Evolutionary conservation across 2,329 filamentous ascomycete genomes (phyloP), one percentile per base, ranked within the genome.

Genomic region (Alternaria ethzedia): DNA sequence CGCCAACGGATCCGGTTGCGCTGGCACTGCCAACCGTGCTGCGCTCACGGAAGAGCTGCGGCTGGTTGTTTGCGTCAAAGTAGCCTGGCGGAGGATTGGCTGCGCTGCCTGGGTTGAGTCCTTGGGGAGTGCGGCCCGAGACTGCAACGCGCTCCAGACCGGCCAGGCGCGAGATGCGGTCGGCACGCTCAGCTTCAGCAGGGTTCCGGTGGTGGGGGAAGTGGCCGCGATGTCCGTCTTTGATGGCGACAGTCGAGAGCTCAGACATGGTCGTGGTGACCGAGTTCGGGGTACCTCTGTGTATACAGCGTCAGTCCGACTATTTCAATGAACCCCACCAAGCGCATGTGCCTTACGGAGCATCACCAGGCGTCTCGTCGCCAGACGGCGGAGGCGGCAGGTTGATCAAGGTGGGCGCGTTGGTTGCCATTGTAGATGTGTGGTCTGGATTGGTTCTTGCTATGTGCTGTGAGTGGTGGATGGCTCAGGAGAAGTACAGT

Each of bases 211-310:
- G 82, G 59, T 89, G 86, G 26, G 89, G 88, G 26, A 90, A 86
- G 76, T 94, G 89, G 67, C 95, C 95, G 64, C 93, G 92, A 76
- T 97, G 93, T 72, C 95, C 95, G 78, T 98, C 95, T 82, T 97
- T 97, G 85, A 97, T 97, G 55, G 95, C 95, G 12, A 93, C 96
- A 17, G 95, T 97, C 15, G 93, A 97, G 51, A 98, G 87, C 44
- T 94, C 90, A 25, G 93, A 97, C 75, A 98, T 90, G 55, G 94
- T 96, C 12, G 94, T 97, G 4, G 93, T 96, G 44, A 92, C 91
- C 70, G 93, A 97, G 69, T 96, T 97, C 4, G 95, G 95, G 3
- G 95, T 98, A 75, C 95, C 94, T 68, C 93, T 97, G 65, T 46
- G 52, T 9, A 26, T 41, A 32, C 58, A 41, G 55, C 36, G 59